Evolutionary conservation across 2,329 filamentous ascomycete genomes (phyloP).

Genomic region (Trichoderma aggressivum): DNA sequence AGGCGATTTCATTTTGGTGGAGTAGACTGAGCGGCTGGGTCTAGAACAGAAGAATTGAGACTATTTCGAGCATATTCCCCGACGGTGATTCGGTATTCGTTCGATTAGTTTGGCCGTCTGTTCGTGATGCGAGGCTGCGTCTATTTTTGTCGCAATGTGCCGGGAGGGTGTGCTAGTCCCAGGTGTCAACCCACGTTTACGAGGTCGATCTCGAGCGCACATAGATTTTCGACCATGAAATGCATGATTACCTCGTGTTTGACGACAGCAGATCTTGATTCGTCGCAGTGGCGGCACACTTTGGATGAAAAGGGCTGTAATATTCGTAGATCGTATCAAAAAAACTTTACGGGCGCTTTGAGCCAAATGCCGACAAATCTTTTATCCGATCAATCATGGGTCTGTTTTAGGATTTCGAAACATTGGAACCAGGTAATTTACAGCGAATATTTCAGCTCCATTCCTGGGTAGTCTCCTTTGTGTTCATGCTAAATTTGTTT

Average conservation of each 20-base stretch:
- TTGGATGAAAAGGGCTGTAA: background rate
- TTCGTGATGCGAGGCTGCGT: background rate
- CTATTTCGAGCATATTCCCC: background rate
- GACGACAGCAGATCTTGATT: background rate
- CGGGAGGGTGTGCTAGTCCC: background rate
- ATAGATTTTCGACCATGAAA: background rate
- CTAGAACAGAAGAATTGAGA: background rate
- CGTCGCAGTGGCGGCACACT: background rate
- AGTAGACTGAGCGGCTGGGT: background rate
- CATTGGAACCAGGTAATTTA: background rate
- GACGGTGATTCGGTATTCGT: background rate
- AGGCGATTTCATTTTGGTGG: background rate
- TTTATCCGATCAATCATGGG: background rate
- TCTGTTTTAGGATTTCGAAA: slow-evolving; percentile 6
- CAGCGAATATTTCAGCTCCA: background rate
- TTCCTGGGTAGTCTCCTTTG: background rate
- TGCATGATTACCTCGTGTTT: background rate
- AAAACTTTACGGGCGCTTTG: background rate
- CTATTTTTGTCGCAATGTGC: slow-evolving; percentile 8
- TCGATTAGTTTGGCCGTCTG: background rate
- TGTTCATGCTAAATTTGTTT: background rate
- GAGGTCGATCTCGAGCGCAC: background rate
- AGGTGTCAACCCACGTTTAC: background rate
- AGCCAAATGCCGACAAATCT: background rate
- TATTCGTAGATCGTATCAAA: background rate